Base-by-base conservation (phyloP, 2,329 filamentous ascomycete species). In the Cephalotrichum gorgonifer region DNA sequence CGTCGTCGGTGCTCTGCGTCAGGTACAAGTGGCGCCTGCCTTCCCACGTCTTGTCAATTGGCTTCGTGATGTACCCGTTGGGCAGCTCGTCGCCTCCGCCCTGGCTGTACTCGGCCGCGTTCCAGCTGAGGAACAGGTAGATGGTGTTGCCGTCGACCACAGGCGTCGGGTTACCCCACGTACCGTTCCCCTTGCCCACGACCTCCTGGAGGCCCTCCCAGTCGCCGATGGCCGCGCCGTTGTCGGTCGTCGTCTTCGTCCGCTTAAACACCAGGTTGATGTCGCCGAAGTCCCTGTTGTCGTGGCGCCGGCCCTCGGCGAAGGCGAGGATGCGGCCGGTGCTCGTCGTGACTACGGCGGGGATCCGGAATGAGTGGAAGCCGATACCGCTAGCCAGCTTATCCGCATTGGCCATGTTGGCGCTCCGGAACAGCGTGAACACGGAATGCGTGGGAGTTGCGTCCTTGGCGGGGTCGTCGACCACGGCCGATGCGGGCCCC, bases 101-200 rank as follows among this genome's bases (percentile, higher is more conserved):
- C 41, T 58, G 60, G 52, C 57, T 60, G 53, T 60, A 59, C 25
- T 41, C 51, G 47, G 51, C 57, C 26, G 48, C 50, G 49, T 62
- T 61, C 60, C 59, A 60, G 45, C 53, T 60, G 47, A 60, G 44
- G 47, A 60, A 62, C 12, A 62, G 55, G 49, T 62, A 62, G 52
- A 62, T 57, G 31, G 58, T 62, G 42, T 52, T 51, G 39, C 58
- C 58, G 48, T 61, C 60, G 6, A 60, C 56, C 22, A 61, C 60
- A 2, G 60, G 50, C 7, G 60, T 60, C 3, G 60, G 59, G 45
- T 62, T 62, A n/a, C 57, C 57, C 60, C 60, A 61, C 11, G 57
- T 59, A 6, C 58, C 57, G 17, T 52, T 47, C 2, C 55, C 56
- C 26, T 47, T 49, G 11, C 55, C 56, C 11, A 58, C 49, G 5